Evolutionary conservation across 345 rosid species (phyloP).

Genomic region (Microthlaspi erraticum): DNA sequence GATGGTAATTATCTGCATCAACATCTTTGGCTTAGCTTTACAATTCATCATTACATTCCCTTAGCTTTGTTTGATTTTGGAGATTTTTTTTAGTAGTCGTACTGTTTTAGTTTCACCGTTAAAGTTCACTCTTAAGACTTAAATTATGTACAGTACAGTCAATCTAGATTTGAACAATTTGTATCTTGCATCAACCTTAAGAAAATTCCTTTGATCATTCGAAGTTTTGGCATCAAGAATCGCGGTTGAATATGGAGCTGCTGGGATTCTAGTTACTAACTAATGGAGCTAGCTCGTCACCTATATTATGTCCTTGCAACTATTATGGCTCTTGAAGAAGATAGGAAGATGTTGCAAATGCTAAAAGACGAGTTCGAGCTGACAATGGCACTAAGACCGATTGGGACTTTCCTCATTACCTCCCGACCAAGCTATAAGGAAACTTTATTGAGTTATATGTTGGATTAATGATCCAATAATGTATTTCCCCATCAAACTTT

Average conservation of each 20-base stretch:
- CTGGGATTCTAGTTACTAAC: constrained; percentile 92
- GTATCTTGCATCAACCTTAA: no score
- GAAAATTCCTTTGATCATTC: constrained; percentile 4
- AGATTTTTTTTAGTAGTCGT: no score
- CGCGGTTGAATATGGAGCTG: constrained; percentile 73
- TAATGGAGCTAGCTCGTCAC: constrained; percentile 97
- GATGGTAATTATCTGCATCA: constrained; percentile 59
- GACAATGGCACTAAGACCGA: constrained; percentile 85
- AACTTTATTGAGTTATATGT: neutral
- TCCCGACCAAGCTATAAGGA: constrained; percentile 49
- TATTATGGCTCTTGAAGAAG: constrained; percentile 89
- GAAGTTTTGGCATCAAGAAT: constrained; percentile 76
- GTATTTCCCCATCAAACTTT: no score
- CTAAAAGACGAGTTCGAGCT: constrained; percentile 82
- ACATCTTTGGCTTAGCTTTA: no score
- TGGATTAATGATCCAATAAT: constrained; percentile 4
- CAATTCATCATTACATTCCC: no score
- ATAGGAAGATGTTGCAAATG: constrained; percentile 76
- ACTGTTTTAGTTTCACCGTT: no score
- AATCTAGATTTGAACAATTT: no score
- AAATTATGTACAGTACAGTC: no score
- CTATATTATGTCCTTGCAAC: constrained; percentile 93
- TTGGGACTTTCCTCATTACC: constrained; percentile 65
- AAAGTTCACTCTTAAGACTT: no score
- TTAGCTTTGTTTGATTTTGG: no score